Percentiles rank a stretch among this genome's conserved stretches.
These are phyloP conservation scores for Withania somnifera DNA, from an alignment of 305 asterid species.

Conservation along the genomic window DNA sequence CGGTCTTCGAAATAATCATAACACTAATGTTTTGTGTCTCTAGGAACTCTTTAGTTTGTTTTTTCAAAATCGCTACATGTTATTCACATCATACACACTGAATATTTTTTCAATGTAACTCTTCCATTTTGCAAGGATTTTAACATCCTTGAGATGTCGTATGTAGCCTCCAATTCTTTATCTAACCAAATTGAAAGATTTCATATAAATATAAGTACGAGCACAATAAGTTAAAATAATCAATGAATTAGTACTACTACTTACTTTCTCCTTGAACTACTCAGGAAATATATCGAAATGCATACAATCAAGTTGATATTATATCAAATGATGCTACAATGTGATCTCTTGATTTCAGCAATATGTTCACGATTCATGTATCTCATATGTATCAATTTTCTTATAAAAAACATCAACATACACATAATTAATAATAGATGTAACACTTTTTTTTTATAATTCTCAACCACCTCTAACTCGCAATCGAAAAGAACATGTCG, in stretches of 20 bases:
- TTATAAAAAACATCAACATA: too few species aligned
- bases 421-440: too few species aligned
- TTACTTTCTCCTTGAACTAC: not conserved
- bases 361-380: too few species aligned
- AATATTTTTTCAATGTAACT: not conserved
- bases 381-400: too few species aligned
- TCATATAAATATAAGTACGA: not conserved
- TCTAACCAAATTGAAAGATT: not conserved
- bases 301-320: too few species aligned
- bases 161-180: not conserved
- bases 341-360: too few species aligned
- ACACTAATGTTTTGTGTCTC: not conserved
- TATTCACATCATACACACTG: not conserved
- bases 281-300: not conserved
- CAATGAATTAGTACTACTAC: not conserved
- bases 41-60: not conserved
- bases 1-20: not conserved
- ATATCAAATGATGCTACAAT: too few species aligned
- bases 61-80: not conserved
- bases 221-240: not conserved
- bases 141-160: not conserved
- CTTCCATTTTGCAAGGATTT: not conserved
- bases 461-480: too few species aligned
- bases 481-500: too few species aligned
- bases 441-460: too few species aligned